A percentile compares a stretch with the other conserved stretches of the same genome.
These are phyloP conservation scores for Arachnopeziza araneosa DNA, from an alignment of 2,329 filamentous ascomycete species.

Conservation along the genomic window DNA sequence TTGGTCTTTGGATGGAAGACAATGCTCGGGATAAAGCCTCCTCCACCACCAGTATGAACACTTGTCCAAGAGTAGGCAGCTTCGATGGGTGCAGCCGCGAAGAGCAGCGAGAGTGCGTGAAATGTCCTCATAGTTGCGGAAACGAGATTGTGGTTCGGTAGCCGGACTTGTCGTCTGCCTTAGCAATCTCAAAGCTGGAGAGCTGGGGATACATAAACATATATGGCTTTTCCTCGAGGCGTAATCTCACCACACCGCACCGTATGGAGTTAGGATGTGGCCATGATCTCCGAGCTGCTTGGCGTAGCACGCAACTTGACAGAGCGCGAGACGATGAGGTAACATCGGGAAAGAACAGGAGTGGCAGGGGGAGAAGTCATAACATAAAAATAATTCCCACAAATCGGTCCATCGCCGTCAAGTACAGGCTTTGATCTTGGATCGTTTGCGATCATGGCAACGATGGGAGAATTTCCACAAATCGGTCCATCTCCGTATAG, in stretches of 20 bases:
- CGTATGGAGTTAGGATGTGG: background rate
- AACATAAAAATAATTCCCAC: background rate
- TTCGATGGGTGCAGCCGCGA: background rate
- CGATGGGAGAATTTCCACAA: too few relatives aligned
- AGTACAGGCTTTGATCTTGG: background rate
- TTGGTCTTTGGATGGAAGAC: conserved; percentile 48
- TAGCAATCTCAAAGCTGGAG: too few relatives aligned
- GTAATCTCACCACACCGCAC: background rate
- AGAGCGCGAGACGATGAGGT: background rate
- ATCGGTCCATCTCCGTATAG: too few relatives aligned
- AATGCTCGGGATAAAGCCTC: conserved; percentile 51
- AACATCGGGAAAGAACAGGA: background rate
- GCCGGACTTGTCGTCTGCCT: background rate
- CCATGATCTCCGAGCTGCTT: background rate
- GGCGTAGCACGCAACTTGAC: background rate
- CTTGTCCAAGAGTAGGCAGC: conserved; percentile 1
- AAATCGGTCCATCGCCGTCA: conserved; percentile 1
- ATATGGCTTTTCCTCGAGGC: background rate
- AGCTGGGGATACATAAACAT: background rate
- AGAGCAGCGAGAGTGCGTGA: background rate
- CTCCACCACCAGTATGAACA: conserved; percentile 35
- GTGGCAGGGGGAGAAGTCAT: background rate
- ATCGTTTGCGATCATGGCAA: background rate
- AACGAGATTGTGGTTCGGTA: background rate
- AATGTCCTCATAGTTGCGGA: background rate